Conservation (phyloP, 306 rosid genomes). For the Corylus avellana region DNA sequence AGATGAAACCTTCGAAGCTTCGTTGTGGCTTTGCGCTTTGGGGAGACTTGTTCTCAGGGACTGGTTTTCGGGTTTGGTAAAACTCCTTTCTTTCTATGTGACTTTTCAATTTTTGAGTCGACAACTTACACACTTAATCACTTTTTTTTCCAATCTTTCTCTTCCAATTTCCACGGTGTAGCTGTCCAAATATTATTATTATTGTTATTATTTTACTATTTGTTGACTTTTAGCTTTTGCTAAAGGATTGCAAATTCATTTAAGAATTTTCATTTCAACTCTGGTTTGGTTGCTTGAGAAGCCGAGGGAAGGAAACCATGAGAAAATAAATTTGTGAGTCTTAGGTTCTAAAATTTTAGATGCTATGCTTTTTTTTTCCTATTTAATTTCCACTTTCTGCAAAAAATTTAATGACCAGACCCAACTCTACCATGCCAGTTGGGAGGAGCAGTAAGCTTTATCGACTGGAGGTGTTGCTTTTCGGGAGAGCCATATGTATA, state of each 20-base stretch:
- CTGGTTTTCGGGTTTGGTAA: conserved; percentile 1
- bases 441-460: neutral
- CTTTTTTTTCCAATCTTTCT: conserved; percentile 23
- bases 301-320: neutral
- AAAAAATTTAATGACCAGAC: neutral
- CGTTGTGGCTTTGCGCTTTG: neutral
- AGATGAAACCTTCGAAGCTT: conserved; percentile 23
- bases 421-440: neutral
- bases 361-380: neutral
- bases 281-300: conserved; percentile 28
- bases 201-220: neutral
- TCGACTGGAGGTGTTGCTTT: neutral
- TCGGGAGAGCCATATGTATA: neutral
- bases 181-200: neutral
- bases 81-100: neutral
- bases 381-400: neutral
- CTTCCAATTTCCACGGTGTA: conserved; percentile 11
- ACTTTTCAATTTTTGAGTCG: conserved; percentile 19
- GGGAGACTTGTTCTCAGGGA: neutral
- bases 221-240: neutral
- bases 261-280: neutral
- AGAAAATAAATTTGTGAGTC: neutral
- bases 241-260: conserved; percentile 18
- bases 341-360: too few relatives aligned
- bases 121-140: neutral